Base-by-base conservation (phyloP, 495 filamentous ascomycete genomes). In the Aspergillus hancockii region DNA sequence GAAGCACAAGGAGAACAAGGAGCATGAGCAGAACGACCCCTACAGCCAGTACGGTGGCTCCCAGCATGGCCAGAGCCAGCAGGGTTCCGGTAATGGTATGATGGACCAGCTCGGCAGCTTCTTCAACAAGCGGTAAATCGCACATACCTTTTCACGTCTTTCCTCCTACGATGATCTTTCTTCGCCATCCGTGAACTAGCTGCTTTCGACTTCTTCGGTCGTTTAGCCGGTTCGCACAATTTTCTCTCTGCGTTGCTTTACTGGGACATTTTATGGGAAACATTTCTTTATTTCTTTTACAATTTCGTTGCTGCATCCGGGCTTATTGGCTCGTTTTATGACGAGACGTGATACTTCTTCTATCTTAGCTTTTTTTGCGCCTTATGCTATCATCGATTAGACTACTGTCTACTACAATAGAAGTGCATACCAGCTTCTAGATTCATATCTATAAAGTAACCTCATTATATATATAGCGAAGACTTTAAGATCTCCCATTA, bases 41-140 rank as follows among this genome's bases (percentile, higher is more conserved):
- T 58, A 66, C 51, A 52, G 57, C 23, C 59, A 66, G 19, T 54
- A 73, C 62, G 50, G 65, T 62, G 55, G 61, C 23, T 28, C 52
- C 49, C 54, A 58, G 41, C 43, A 52, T 40, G 45, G 66, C 21
- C 63, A 62, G 32, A 61, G 57, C 22, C 54, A 58, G 25, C 59
- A 67, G 32, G 64, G 64, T 18, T 56, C 60, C 49, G 49, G 54
- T 23, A 60, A 67, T 34, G 47, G 67, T 57, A 73, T 74, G 71
- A 71, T 78, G 71, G 67, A 79, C 66, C 56, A 75, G 64, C 68
- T 80, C 56, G 68, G 71, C 58, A 60, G 64, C 52, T 79, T 74
- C 71, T 79, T 79, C 70, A 75, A 76, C 69, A 75, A 53, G 51
- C 51, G 51, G 51, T 53, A 53, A 71, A 65, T 78, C 74, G 61